Percentiles rank a stretch among this genome's conserved stretches.
phyloP scores from a whole-genome alignment of 2,329 filamentous ascomycete genomes.

The Madurella fahalii region DNA sequence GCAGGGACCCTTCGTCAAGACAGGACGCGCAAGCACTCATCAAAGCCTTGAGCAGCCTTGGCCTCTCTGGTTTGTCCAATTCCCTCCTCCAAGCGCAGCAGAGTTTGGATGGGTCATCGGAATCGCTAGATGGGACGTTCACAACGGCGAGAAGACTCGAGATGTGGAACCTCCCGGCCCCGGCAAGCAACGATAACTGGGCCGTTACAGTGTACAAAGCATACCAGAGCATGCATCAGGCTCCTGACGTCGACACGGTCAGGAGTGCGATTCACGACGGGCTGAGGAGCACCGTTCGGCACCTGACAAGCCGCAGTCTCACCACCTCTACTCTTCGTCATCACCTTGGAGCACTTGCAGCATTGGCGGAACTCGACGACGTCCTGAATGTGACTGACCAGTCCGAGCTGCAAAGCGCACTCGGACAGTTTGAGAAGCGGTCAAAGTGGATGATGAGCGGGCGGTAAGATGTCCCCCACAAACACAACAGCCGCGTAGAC shows the following conservation, averaged over 20 bases:
- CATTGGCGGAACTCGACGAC: conserved; percentile 78
- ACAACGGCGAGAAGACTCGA: conserved; percentile 77
- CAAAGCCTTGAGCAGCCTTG: conserved; percentile 72
- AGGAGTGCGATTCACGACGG: conserved; percentile 59
- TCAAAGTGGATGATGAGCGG: conserved; percentile 78
- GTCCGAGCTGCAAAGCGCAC: conserved; percentile 57
- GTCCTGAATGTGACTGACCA: conserved; percentile 58
- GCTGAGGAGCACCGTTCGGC: conserved; percentile 56
- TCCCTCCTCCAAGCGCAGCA: conserved; percentile 69
- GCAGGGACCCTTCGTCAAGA: conserved; percentile 50
- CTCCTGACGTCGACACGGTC: conserved; percentile 52
- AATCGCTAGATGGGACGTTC: conserved; percentile 68
- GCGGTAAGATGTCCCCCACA: conserved; percentile 45
- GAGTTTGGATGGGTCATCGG: conserved; percentile 51
- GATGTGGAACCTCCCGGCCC: conserved; percentile 85
- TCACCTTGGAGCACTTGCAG: conserved; percentile 61
- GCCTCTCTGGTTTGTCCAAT: conserved; percentile 80
- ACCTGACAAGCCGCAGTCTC: conserved; percentile 46
- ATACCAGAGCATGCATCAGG: conserved; percentile 73
- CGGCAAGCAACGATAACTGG: conserved; percentile 57
- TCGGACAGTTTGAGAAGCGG: conserved; percentile 61
- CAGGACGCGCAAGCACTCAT: conserved; percentile 67
- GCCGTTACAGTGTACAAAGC: conserved; percentile 71
- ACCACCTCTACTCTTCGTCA: conserved; percentile 51
- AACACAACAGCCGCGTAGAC: neutral